Evolutionary conservation across 1,284 basidiomycete genomes (phyloP).

Genomic region (Termitomyces sp.): DNA sequence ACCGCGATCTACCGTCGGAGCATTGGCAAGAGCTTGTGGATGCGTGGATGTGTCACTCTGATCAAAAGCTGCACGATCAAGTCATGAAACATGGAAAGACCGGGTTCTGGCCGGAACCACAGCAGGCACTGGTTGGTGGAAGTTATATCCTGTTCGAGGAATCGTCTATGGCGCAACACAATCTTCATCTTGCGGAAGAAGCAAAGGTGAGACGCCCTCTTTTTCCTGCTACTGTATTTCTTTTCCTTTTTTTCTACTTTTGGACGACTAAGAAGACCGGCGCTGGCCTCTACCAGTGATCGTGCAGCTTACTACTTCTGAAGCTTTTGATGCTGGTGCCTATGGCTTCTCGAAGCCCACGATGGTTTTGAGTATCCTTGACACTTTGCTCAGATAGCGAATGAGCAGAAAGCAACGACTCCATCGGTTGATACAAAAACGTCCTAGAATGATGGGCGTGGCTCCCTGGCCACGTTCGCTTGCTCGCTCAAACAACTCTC

Average conservation of each 20-base stretch:
- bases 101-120: slow-evolving; percentile 75
- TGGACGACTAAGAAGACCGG: slow-evolving; percentile 87
- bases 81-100: slow-evolving; percentile 58
- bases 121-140: slow-evolving; percentile 78
- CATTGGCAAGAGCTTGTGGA: slow-evolving; percentile 97
- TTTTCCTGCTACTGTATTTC: neutral
- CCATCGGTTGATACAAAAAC: slow-evolving; percentile 82
- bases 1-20: slow-evolving; percentile 87
- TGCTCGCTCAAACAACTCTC: slow-evolving; percentile 78
- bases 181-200: slow-evolving; percentile 44
- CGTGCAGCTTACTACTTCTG: slow-evolving; percentile 23
- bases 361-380: slow-evolving; percentile 41
- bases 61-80: slow-evolving; percentile 75
- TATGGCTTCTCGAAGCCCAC: slow-evolving; percentile 40
- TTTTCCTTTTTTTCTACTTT: slow-evolving; percentile 12
- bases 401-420: slow-evolving; percentile 34
- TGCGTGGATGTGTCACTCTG: slow-evolving; percentile 96
- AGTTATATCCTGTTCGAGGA: slow-evolving; percentile 79
- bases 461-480: slow-evolving; percentile 24
- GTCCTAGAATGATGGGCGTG: slow-evolving; percentile 63
- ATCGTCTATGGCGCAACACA: slow-evolving; percentile 48
- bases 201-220: slow-evolving; percentile 50
- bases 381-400: slow-evolving; percentile 24
- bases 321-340: slow-evolving; percentile 6
- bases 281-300: slow-evolving; percentile 74